Conservation (phyloP, 2,329 filamentous ascomycete species). For the Pochonia chlamydosporia region DNA sequence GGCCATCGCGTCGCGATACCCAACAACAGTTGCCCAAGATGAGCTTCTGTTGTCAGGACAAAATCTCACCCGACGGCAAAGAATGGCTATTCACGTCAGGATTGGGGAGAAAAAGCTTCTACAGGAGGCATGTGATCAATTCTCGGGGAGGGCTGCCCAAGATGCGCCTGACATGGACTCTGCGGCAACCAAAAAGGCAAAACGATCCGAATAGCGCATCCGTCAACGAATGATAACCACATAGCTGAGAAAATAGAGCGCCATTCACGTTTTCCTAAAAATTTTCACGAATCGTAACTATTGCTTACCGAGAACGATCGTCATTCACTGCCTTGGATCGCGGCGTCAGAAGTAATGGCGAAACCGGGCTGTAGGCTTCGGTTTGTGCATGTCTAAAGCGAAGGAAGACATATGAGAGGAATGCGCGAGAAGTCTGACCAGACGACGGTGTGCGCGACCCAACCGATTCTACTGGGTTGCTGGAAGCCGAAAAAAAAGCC, state of each 20-base stretch:
- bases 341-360: too few species aligned
- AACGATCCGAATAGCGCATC: constrained; percentile 13
- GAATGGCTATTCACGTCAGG: constrained; percentile 63
- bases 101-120: constrained; percentile 68
- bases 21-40: constrained; percentile 36
- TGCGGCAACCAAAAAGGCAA: constrained; percentile 25
- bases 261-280: too few species aligned
- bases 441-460: background rate
- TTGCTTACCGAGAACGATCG: too few species aligned
- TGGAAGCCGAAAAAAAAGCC: background rate
- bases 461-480: background rate
- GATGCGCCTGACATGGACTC: constrained; percentile 12
- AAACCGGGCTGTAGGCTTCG: background rate
- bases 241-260: background rate
- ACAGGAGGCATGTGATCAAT: constrained; percentile 39
- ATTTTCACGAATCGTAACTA: too few species aligned
- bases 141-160: constrained; percentile 20
- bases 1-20: constrained; percentile 33
- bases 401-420: background rate
- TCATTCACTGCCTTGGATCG: too few species aligned
- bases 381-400: background rate
- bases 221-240: background rate
- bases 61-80: constrained; percentile 28
- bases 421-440: background rate
- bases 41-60: constrained; percentile 26